These are phyloP conservation scores for Apiospora koreana DNA, from an alignment of 2,329 filamentous ascomycete species.

Conservation along the genomic window DNA sequence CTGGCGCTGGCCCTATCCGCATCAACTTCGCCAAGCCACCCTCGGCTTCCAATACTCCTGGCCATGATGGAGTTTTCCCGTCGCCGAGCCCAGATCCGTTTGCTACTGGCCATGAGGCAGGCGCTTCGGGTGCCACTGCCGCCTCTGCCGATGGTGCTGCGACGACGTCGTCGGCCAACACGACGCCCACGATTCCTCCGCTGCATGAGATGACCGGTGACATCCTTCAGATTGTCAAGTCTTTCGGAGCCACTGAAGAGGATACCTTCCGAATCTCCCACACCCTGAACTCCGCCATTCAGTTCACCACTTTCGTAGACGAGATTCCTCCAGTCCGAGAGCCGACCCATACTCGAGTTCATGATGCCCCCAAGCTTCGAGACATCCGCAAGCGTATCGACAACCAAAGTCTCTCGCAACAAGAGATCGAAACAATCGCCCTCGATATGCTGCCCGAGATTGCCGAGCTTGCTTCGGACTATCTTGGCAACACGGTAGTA, in stretches of 20 bases:
- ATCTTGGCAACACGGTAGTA: constrained; percentile 98
- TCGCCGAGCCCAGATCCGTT: constrained; percentile 91
- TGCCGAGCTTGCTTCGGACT: constrained; percentile 91
- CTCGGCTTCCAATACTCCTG: constrained; percentile 85
- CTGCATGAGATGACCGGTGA: constrained; percentile 79
- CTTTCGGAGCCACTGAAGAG: constrained; percentile 83
- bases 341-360: constrained; percentile 82
- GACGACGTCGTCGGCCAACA: constrained; percentile 35
- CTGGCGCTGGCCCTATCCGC: constrained; percentile 87
- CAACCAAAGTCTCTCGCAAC: constrained; percentile 81
- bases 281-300: constrained; percentile 75
- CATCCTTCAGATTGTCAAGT: constrained; percentile 81
- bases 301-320: constrained; percentile 69
- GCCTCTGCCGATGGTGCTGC: constrained; percentile 37
- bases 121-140: constrained; percentile 41
- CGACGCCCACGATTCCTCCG: constrained; percentile 68
- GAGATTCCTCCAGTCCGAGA: constrained; percentile 91
- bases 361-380: constrained; percentile 90
- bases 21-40: constrained; percentile 98
- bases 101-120: constrained; percentile 54
- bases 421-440: constrained; percentile 91
- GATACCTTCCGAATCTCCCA: constrained; percentile 72
- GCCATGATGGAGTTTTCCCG: constrained; percentile 82
- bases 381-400: constrained; percentile 98
- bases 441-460: constrained; percentile 95